Evolutionary conservation across 768 basidiomycete genomes (phyloP).

Genomic region (Psilocybe cubensis): DNA sequence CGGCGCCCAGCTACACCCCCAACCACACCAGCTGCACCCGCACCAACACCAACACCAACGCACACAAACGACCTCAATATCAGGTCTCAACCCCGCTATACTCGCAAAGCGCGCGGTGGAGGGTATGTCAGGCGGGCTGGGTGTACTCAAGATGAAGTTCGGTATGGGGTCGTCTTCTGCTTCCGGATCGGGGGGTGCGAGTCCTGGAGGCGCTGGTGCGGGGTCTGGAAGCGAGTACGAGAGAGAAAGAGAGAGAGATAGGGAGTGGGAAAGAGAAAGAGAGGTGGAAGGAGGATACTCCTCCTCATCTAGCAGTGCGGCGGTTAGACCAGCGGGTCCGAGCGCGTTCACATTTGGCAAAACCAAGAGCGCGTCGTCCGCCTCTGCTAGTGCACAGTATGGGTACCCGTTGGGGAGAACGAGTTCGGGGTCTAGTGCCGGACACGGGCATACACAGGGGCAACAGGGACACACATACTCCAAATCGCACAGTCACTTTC

Average conservation of each 20-base stretch:
- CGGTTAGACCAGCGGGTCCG: not conserved
- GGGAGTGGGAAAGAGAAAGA: not conserved
- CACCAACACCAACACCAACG: not conserved
- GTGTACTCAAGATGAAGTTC: conserved; percentile 56
- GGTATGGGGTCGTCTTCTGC: not conserved
- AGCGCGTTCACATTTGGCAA: not conserved
- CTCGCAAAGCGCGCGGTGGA: conserved; percentile 79
- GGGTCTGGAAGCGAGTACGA: not conserved
- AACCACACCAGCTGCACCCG: not conserved
- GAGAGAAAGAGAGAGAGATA: not conserved
- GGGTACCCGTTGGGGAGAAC: not conserved
- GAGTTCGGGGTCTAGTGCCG: conserved; percentile 26
- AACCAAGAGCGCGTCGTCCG: not conserved
- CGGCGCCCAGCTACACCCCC: not conserved
- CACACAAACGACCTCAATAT: conserved; percentile 32
- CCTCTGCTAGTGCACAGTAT: not conserved
- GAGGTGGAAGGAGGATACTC: conserved; percentile 6
- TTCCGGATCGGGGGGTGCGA: not conserved
- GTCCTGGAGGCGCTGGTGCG: not conserved
- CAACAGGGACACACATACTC: too few species aligned
- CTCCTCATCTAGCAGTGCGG: not conserved
- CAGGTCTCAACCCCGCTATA: conserved; percentile 69
- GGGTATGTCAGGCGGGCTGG: too few species aligned
- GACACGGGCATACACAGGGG: conserved; percentile 32
- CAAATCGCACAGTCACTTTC: too few species aligned